Conservation (phyloP, 2,329 filamentous ascomycete genomes). For the Calonectria montana region DNA sequence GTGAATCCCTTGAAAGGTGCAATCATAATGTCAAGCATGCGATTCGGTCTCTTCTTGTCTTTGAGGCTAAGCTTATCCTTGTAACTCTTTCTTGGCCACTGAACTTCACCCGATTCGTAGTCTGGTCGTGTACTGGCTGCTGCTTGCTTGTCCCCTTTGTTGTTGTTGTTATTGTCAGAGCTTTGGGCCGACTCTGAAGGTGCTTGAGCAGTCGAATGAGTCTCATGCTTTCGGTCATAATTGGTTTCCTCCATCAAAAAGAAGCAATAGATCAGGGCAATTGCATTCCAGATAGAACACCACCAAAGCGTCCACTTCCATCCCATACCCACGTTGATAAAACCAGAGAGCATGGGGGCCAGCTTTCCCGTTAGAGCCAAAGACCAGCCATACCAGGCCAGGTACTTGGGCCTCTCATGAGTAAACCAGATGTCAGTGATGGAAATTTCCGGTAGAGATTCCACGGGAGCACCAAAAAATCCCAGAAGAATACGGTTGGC, state of each 20-base stretch:
- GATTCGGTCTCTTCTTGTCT: conserved; percentile 52
- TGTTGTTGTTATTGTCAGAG: not conserved
- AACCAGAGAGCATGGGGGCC: conserved; percentile 48
- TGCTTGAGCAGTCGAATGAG: not conserved
- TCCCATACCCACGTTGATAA: conserved; percentile 46
- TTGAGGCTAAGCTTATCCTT: conserved; percentile 45
- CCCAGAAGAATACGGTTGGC: conserved; percentile 45
- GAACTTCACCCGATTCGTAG: conserved; percentile 44
- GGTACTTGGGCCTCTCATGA: conserved; percentile 43
- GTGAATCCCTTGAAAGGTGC: conserved; percentile 46
- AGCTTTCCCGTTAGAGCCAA: conserved; percentile 44
- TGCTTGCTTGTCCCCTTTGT: not conserved
- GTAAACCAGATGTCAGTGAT: conserved; percentile 44
- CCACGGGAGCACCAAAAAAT: conserved; percentile 43
- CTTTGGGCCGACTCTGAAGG: not conserved
- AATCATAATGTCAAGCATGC: conserved; percentile 50
- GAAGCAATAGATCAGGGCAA: conserved; percentile 52
- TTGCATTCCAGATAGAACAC: conserved; percentile 44
- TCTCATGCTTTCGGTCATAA: conserved; percentile 48
- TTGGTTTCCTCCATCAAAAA: conserved; percentile 67
- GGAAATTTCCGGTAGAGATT: conserved; percentile 45
- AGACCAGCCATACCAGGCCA: conserved; percentile 43
- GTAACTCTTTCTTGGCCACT: conserved; percentile 51
- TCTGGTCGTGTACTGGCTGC: not conserved
- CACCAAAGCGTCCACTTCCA: conserved; percentile 48